Evolutionary conservation across 208 protist genomes (phyloP), one percentile per base, ranked within the genome.

Genomic region (Zelonia costaricensis): DNA sequence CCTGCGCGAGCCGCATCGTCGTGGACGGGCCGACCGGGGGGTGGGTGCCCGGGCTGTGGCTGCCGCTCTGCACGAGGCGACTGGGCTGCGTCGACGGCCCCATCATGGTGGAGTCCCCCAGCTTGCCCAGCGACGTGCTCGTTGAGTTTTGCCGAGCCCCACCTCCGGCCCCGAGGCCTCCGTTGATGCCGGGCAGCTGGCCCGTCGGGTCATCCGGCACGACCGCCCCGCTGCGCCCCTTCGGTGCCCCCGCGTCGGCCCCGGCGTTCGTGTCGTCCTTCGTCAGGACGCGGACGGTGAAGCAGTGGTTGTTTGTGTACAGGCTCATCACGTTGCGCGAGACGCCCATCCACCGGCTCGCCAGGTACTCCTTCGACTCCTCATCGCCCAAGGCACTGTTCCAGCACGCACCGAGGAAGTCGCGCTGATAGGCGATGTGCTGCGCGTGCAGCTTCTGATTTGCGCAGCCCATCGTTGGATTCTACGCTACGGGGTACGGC

Each of bases 401-500:
- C 76, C 79, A 86, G 51, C 79, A 82, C 1, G 76, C 54, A 7
- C 76, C 80, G 30, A 85, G 76, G 52, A 83, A 81, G 53, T 85
- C 78, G 18, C 71, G 71, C 49, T 84, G 78, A 40, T 85, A 83
- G 4, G 78, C 76, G 33, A 83, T 80, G 27, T 72, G 62, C 68
- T 82, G 72, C 39, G 60, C 27, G 16, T 68, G 73, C 55, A 74
- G 54, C 59, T 78, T 77, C 9, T 55, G 20, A 51, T 69, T 77
- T 2, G 49, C 28, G 15, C 53, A 62, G 2, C 73, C 80, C 73
- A 87, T 83, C 5, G 2, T 54, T 3, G 15, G 4, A 4, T 38
- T 10, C 10, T 38, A 38, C 33, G 10, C 33, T n/a, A n/a, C n/a
- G n/a, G n/a, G n/a, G n/a, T n/a, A n/a, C n/a, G n/a, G n/a, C n/a